Percentiles rank a stretch among this genome's conserved stretches.
These are phyloP conservation scores for Ustilago bromivora DNA, from an alignment of 1,284 basidiomycete genomes.

Conservation along the genomic window DNA sequence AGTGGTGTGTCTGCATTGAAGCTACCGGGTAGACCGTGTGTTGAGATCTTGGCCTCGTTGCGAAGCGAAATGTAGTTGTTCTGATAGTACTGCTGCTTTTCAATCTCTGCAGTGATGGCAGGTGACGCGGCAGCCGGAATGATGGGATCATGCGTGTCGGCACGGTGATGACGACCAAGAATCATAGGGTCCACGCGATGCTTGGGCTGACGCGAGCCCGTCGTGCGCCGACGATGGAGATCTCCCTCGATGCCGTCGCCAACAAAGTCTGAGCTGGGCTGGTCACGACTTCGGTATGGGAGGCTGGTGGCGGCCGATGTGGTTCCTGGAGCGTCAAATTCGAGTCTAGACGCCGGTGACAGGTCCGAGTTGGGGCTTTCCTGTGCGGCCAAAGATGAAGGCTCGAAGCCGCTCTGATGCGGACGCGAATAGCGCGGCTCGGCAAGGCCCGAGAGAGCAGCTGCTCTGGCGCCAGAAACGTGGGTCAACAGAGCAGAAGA, in stretches of 20 bases:
- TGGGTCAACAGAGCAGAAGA: conserved; percentile 48
- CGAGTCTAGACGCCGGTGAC: conserved; percentile 13
- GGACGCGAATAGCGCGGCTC: conserved; percentile 51
- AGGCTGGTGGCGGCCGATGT: conserved; percentile 25
- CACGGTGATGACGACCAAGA: conserved; percentile 45
- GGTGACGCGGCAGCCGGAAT: conserved; percentile 22
- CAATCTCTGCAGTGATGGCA: conserved; percentile 34
- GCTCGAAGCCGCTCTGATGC: conserved; percentile 22
- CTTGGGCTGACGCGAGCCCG: conserved; percentile 32
- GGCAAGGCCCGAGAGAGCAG: conserved; percentile 39
- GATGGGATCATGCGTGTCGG: conserved; percentile 52
- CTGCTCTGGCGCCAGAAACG: conserved; percentile 27
- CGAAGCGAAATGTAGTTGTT: conserved; percentile 52
- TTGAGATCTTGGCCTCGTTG: conserved; percentile 41
- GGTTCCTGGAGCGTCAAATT: conserved; percentile 23
- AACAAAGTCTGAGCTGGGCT: conserved; percentile 17
- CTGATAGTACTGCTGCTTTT: conserved; percentile 51
- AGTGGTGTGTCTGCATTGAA: conserved; percentile 36
- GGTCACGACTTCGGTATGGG: conserved; percentile 28
- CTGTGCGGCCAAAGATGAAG: background rate
- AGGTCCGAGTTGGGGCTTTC: background rate
- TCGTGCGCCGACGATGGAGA: conserved; percentile 42
- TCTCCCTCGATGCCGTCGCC: conserved; percentile 34
- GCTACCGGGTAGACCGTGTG: conserved; percentile 31
- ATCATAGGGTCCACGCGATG: conserved; percentile 32